These are phyloP conservation scores for Aspergillus persii DNA, from an alignment of 2,329 filamentous ascomycete genomes.

Conservation along the genomic window DNA sequence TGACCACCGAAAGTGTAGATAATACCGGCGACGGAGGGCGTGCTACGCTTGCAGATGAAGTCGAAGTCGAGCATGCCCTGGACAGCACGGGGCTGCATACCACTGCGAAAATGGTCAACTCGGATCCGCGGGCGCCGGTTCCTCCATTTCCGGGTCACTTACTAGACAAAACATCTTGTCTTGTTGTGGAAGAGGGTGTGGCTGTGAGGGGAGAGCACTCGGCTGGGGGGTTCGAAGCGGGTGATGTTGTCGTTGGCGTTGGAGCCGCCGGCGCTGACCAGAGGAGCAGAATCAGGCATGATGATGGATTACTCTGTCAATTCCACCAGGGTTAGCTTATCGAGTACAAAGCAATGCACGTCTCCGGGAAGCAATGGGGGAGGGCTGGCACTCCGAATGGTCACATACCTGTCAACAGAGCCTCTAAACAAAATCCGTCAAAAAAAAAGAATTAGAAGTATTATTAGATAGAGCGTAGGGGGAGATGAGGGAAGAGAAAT, in stretches of 20 bases:
- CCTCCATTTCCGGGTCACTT: conserved; percentile 36
- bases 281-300: conserved; percentile 57
- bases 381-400: background rate
- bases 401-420: conserved; percentile 23
- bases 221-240: conserved; percentile 89
- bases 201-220: conserved; percentile 82
- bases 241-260: conserved; percentile 98
- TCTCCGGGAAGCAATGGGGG: no score
- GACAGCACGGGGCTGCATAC: conserved; percentile 90
- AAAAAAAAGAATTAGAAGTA: conserved; percentile 8
- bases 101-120: conserved; percentile 48
- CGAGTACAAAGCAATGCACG: background rate
- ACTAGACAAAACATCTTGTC: conserved; percentile 99
- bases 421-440: conserved; percentile 9
- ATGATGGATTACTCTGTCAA: conserved; percentile 31
- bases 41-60: conserved; percentile 99
- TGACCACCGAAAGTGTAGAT: conserved; percentile 99
- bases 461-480: conserved; percentile 17
- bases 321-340: conserved; percentile 8
- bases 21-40: conserved; percentile 95
- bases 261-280: conserved; percentile 49
- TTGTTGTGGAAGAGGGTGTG: conserved; percentile 98
- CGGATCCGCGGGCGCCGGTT: background rate
- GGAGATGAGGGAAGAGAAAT: conserved; percentile 7
- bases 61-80: conserved; percentile 98